phyloP scores from a whole-genome alignment of 306 rosid genomes.

The Vachellia pachyceras region DNA sequence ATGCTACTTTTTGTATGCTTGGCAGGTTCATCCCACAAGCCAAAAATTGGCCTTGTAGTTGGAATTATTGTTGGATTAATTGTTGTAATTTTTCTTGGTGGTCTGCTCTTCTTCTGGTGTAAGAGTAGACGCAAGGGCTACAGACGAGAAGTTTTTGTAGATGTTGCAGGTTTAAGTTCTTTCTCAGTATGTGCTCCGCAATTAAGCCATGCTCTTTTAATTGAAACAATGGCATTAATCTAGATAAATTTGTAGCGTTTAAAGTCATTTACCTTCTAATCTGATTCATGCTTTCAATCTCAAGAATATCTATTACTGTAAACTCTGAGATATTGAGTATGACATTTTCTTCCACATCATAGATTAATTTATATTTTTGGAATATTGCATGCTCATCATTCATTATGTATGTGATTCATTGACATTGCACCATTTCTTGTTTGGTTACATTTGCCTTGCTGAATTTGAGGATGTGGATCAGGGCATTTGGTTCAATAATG shows the following conservation, averaged over 20 bases:
- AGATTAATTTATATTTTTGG: not conserved
- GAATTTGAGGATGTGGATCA: not conserved
- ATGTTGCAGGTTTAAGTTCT: constrained; percentile 85
- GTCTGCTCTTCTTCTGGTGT: constrained; percentile 61
- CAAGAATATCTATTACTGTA: not conserved
- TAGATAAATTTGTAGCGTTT: constrained; percentile 25
- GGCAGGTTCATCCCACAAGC: constrained; percentile 67
- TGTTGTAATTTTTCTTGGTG: constrained; percentile 56
- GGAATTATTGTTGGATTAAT: constrained; percentile 71
- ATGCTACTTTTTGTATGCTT: constrained; percentile 36
- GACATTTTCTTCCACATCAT: not conserved
- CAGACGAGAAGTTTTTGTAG: constrained; percentile 87
- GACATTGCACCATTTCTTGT: constrained; percentile 29
- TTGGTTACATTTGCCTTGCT: no score
- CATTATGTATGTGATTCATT: constrained; percentile 2
- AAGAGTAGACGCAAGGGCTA: constrained; percentile 66
- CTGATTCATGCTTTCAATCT: constrained; percentile 1
- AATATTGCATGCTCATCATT: constrained; percentile 1
- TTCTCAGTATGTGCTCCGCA: constrained; percentile 30
- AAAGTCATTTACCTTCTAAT: constrained; percentile 18
- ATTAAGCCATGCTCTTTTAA: constrained; percentile 25
- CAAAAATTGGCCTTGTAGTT: constrained; percentile 68
- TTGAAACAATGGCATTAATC: constrained; percentile 15
- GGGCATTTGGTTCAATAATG: not conserved
- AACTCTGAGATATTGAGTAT: not conserved